Evolutionary conservation across 352 stramenopile species (phyloP).

Genomic region (Globisporangium lucens): DNA sequence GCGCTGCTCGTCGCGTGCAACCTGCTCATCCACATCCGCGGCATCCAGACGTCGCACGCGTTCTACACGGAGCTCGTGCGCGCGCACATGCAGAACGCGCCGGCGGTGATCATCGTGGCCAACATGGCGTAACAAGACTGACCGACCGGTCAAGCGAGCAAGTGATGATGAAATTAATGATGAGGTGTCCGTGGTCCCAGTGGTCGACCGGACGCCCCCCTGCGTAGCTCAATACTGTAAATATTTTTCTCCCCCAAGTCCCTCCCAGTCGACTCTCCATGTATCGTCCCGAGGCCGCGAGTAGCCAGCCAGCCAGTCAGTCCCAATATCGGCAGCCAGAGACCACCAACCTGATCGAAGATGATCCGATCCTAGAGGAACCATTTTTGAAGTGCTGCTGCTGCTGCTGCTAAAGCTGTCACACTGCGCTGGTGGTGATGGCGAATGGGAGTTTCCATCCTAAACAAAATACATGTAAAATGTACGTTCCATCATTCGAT

Average conservation of each 20-base stretch:
- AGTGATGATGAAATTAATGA: conserved; percentile 1
- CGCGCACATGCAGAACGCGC: conserved; percentile 5
- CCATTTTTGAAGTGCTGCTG: not conserved
- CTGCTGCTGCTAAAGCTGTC: not conserved
- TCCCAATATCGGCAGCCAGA: not conserved
- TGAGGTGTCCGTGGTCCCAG: not conserved
- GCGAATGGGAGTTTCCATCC: not conserved
- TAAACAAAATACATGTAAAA: not conserved
- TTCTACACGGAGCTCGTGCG: conserved; percentile 38
- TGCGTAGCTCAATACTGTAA: not conserved
- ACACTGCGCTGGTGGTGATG: not conserved
- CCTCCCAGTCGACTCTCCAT: not conserved
- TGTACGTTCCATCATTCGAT: not conserved
- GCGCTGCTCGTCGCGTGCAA: conserved; percentile 51
- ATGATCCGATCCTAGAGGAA: not conserved
- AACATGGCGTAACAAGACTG: conserved; percentile 7
- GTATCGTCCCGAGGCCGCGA: not conserved
- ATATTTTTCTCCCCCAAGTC: not conserved
- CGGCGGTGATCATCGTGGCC: conserved; percentile 18
- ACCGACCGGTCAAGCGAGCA: not conserved
- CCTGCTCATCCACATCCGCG: conserved; percentile 55
- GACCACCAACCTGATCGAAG: not conserved
- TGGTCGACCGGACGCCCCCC: not conserved
- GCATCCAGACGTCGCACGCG: conserved; percentile 30
- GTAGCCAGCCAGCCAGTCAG: not conserved